Evolutionary conservation across 495 filamentous ascomycete genomes (phyloP).

Genomic region (Neurospora sp.): DNA sequence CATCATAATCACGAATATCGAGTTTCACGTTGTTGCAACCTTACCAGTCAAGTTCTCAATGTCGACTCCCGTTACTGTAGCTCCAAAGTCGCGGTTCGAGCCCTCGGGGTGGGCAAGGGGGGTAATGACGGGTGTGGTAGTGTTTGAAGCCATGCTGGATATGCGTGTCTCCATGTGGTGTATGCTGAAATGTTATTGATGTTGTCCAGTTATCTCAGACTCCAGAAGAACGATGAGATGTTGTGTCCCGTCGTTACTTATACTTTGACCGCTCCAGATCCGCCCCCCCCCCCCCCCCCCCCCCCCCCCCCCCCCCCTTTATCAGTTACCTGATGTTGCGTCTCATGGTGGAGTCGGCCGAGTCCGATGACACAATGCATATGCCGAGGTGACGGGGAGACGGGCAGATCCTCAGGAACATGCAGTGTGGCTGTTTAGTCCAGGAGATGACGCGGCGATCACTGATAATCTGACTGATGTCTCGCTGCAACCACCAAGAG

Average conservation of each 20-base stretch:
- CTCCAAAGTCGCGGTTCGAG: conserved; percentile 50
- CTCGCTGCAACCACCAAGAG: background rate
- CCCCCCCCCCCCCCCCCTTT: background rate
- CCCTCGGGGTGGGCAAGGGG: conserved; percentile 35
- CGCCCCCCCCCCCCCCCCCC: background rate
- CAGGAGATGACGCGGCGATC: background rate
- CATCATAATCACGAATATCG: conserved; percentile 8
- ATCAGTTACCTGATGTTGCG: background rate
- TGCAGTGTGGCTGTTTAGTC: background rate
- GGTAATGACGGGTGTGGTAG: conserved; percentile 15
- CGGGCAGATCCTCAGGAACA: background rate
- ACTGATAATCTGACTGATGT: background rate
- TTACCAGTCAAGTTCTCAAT: conserved; percentile 50
- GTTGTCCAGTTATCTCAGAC: background rate
- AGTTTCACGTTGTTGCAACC: conserved; percentile 1
- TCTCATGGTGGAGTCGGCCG: background rate
- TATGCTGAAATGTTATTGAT: too few species aligned
- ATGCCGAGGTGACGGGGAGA: background rate
- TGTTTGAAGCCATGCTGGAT: background rate
- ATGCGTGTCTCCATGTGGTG: background rate
- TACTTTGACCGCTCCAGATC: background rate
- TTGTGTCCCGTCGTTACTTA: background rate
- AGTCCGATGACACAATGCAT: background rate
- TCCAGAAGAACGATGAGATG: background rate
- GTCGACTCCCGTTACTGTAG: conserved; percentile 42